phyloP scores from a whole-genome alignment of 78 protist species.

The Cavenderia fasciculata region DNA sequence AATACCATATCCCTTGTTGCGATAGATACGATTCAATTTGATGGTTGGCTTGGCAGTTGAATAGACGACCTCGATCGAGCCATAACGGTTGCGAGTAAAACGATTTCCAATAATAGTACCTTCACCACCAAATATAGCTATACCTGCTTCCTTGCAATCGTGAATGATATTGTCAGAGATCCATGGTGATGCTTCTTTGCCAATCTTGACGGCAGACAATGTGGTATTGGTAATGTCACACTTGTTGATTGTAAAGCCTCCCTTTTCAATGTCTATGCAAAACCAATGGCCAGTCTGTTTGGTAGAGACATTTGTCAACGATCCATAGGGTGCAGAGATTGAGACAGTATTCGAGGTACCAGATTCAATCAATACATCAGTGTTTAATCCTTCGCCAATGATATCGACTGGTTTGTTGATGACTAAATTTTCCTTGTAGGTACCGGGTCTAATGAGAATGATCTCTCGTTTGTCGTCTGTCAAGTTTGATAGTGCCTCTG shows the following conservation, averaged over 20 bases:
- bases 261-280: conserved; percentile 73
- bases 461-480: conserved; percentile 22
- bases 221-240: conserved; percentile 70
- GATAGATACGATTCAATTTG: conserved; percentile 52
- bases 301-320: conserved; percentile 14
- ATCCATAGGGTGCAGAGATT: conserved; percentile 49
- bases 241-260: conserved; percentile 32
- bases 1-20: conserved; percentile 72
- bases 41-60: conserved; percentile 42
- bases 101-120: conserved; percentile 70
- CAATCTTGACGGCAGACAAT: conserved; percentile 56
- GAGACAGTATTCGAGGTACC: conserved; percentile 31
- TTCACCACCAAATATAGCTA: conserved; percentile 75
- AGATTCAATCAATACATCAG: conserved; percentile 23
- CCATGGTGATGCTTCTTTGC: conserved; percentile 70
- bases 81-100: conserved; percentile 72
- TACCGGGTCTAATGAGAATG: conserved; percentile 16
- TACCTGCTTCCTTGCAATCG: conserved; percentile 78
- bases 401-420: conserved; percentile 70
- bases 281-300: conserved; percentile 73
- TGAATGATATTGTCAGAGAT: conserved; percentile 54
- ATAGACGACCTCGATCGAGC: conserved; percentile 48
- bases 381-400: conserved; percentile 31
- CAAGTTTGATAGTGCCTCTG: conserved; percentile 20
- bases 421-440: conserved; percentile 22